Conservation (phyloP, 2,329 filamentous ascomycete genomes). For the Coniochaeta sp. region DNA sequence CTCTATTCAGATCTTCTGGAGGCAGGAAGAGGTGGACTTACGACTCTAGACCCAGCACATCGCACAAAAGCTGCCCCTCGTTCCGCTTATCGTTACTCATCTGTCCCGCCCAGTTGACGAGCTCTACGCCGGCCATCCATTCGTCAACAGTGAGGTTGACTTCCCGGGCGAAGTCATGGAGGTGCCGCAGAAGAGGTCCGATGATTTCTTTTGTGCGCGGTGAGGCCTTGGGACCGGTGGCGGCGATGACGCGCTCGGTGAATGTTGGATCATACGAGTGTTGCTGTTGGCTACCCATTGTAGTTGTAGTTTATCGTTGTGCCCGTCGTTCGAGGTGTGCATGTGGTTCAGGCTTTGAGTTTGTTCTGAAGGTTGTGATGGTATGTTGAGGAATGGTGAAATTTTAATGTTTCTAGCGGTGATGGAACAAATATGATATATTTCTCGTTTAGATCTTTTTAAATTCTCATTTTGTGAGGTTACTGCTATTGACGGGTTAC, state of each 20-base stretch:
- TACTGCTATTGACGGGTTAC: too few relatives aligned
- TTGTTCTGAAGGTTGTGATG: neutral
- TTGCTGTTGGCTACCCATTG: conserved; percentile 5
- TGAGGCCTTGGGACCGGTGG: conserved; percentile 51
- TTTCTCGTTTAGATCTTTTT: too few relatives aligned
- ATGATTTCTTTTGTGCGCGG: conserved; percentile 49
- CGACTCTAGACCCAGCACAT: conserved; percentile 55
- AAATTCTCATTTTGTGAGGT: too few relatives aligned
- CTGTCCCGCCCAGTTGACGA: conserved; percentile 53
- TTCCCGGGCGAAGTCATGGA: conserved; percentile 58
- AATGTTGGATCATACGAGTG: conserved; percentile 25
- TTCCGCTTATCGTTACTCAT: conserved; percentile 51
- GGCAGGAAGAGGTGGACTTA: too few relatives aligned
- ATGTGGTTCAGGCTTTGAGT: too few relatives aligned
- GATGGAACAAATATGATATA: too few relatives aligned
- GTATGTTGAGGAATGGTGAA: neutral
- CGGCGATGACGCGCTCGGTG: conserved; percentile 51
- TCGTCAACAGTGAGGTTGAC: conserved; percentile 56
- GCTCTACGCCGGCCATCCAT: conserved; percentile 52
- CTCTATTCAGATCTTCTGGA: too few relatives aligned
- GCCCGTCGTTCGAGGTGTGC: too few relatives aligned
- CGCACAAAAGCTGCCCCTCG: conserved; percentile 56
- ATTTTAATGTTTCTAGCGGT: too few relatives aligned
- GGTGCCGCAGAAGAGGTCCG: conserved; percentile 46
- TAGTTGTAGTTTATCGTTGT: too few relatives aligned